phyloP scores from a whole-genome alignment of 257 asterid species.

The Schizonepeta tenuifolia region DNA sequence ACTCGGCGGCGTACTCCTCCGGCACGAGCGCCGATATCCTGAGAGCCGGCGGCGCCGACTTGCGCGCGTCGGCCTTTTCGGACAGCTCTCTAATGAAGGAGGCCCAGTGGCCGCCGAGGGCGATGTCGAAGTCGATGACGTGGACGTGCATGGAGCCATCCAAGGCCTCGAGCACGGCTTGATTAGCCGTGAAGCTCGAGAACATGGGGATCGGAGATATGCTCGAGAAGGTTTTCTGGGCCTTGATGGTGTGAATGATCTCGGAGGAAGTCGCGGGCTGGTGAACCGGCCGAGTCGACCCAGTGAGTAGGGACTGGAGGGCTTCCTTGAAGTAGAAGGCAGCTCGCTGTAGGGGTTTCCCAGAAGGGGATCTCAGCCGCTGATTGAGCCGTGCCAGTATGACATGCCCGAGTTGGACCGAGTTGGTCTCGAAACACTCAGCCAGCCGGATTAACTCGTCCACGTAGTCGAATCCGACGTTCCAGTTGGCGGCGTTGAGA shows the following conservation, averaged over 20 bases:
- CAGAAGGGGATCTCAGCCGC: conserved; percentile 59
- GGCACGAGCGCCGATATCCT: conserved; percentile 78
- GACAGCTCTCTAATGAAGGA: conserved; percentile 89
- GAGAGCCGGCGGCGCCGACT: conserved; percentile 48
- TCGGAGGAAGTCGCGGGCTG: conserved; percentile 57
- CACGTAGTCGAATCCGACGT: conserved; percentile 66
- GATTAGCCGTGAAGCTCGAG: conserved; percentile 87
- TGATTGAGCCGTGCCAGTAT: conserved; percentile 88
- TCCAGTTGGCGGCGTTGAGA: conserved; percentile 38
- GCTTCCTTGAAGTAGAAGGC: conserved; percentile 98
- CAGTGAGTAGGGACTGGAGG: conserved; percentile 70
- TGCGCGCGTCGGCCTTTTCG: conserved; percentile 55
- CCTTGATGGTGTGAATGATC: conserved; percentile 72
- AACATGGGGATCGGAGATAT: conserved; percentile 82
- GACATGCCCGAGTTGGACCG: conserved; percentile 73
- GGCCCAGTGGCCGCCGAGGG: conserved; percentile 75
- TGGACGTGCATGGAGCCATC: conserved; percentile 67
- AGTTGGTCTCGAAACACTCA: conserved; percentile 83
- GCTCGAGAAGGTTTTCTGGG: conserved; percentile 66
- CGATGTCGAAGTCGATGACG: conserved; percentile 77
- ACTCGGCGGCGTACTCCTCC: conserved; percentile 70
- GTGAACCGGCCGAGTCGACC: conserved; percentile 52
- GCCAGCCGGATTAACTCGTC: conserved; percentile 86
- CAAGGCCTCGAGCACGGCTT: conserved; percentile 81
- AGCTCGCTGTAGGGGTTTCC: conserved; percentile 80